phyloP scores from a whole-genome alignment of 495 filamentous ascomycete species.

The Cudoniella acicularis region DNA sequence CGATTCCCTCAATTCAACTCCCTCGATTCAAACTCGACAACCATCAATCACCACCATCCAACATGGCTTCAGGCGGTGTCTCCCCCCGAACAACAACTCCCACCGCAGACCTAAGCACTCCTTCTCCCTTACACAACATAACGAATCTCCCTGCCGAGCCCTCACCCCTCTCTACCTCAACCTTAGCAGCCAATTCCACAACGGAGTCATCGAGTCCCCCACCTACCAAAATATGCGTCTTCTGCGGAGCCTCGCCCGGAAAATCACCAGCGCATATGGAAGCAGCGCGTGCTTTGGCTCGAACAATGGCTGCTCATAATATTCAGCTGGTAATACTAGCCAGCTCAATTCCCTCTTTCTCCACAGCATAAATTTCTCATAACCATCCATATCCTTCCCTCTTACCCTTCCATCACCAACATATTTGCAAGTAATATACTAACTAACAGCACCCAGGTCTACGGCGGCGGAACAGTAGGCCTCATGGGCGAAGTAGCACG shows the following conservation, averaged over 20 bases:
- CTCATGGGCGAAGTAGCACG: slow-evolving; percentile 91
- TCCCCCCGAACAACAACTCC: slow-evolving; percentile 29
- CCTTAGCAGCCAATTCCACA: slow-evolving; percentile 22
- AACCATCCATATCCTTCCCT: no score
- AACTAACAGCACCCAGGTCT: no score
- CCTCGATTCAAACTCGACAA: background rate
- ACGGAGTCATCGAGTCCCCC: slow-evolving; percentile 16
- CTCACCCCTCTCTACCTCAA: slow-evolving; percentile 32
- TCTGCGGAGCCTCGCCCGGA: slow-evolving; percentile 77
- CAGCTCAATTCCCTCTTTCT: no score
- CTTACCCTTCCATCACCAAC: no score
- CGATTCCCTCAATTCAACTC: no score
- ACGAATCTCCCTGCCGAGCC: slow-evolving; percentile 14
- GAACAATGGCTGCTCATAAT: slow-evolving; percentile 65
- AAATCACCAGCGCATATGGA: slow-evolving; percentile 55
- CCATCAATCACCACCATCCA: slow-evolving; percentile 11
- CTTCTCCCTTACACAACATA: slow-evolving; percentile 12
- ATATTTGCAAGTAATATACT: no score
- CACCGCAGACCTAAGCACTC: slow-evolving; percentile 23
- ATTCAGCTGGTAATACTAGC: no score
- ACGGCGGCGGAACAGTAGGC: slow-evolving; percentile 90
- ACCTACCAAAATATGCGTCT: slow-evolving; percentile 61
- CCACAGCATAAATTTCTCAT: no score
- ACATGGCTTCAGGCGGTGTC: slow-evolving; percentile 40
- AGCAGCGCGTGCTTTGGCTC: slow-evolving; percentile 75